phyloP scores from a whole-genome alignment of 192 early-diverging fungal species.

The Podila verticillata region DNA sequence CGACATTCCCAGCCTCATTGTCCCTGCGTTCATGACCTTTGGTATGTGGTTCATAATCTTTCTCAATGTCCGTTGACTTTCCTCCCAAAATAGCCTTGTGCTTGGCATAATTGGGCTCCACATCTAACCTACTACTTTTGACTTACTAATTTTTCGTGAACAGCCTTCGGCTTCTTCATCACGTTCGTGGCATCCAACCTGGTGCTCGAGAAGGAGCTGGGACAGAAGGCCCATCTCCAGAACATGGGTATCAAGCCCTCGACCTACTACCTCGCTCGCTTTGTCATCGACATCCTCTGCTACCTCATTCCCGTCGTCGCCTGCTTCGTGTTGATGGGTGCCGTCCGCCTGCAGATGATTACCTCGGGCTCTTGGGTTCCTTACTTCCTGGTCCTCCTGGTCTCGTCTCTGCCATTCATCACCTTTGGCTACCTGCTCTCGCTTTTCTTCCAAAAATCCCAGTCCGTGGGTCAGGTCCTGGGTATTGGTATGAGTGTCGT shows the following conservation, averaged over 20 bases:
- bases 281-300: conserved; percentile 34
- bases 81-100: too few relatives aligned
- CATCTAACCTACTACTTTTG: neutral
- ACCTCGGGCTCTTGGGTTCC: conserved; percentile 44
- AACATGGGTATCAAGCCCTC: conserved; percentile 40
- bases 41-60: conserved; percentile 15
- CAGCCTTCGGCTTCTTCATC: conserved; percentile 46
- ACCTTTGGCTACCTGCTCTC: conserved; percentile 48
- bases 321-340: conserved; percentile 36
- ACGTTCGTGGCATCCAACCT: conserved; percentile 35
- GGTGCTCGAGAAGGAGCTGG: conserved; percentile 44
- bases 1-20: conserved; percentile 43
- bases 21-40: conserved; percentile 50
- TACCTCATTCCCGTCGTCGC: conserved; percentile 34
- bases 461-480: conserved; percentile 47
- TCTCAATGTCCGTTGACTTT: neutral
- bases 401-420: conserved; percentile 44
- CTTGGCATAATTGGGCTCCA: neutral
- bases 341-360: conserved; percentile 36
- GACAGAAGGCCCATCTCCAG: conserved; percentile 46
- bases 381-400: conserved; percentile 31
- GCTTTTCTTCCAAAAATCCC: conserved; percentile 45
- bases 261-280: conserved; percentile 44
- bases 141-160: neutral
- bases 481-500: conserved; percentile 42